Evolutionary conservation across 2,329 filamentous ascomycete genomes (phyloP).

Genomic region (Torrubiellomyces zombiae): DNA sequence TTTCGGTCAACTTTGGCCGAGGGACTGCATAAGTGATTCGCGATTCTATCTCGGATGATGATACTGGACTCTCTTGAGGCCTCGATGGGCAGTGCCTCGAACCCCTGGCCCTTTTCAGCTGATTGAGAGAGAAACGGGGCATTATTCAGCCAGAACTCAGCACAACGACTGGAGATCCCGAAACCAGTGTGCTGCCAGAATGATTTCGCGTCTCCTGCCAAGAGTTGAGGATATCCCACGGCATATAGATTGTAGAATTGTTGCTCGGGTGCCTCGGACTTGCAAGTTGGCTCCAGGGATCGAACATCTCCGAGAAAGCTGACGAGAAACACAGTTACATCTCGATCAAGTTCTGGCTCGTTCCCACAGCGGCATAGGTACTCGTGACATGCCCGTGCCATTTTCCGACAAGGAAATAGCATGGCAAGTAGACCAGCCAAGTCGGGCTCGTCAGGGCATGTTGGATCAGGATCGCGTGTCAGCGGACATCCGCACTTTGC

Average conservation of each 20-base stretch:
- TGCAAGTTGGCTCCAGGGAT: not conserved
- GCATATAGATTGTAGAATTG: slow-evolving; percentile 5
- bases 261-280: not conserved
- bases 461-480: too few species aligned
- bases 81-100: not conserved
- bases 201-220: slow-evolving; percentile 9
- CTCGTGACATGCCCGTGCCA: slow-evolving; percentile 6
- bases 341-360: not conserved
- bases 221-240: slow-evolving; percentile 5
- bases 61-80: slow-evolving; percentile 5
- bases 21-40: slow-evolving; percentile 7
- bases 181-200: slow-evolving; percentile 15
- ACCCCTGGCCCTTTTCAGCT: not conserved
- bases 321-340: slow-evolving; percentile 2
- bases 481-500: not conserved
- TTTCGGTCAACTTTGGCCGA: slow-evolving; percentile 3
- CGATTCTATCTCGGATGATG: slow-evolving; percentile 7
- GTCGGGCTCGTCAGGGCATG: too few species aligned
- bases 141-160: slow-evolving; percentile 10
- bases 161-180: slow-evolving; percentile 13
- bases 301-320: slow-evolving; percentile 5
- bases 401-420: slow-evolving; percentile 6
- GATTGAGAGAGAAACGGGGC: slow-evolving; percentile 7
- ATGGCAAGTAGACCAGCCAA: not conserved
- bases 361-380: slow-evolving; percentile 6